Percentiles rank a stretch among this genome's conserved stretches.
Evolutionary conservation across 345 rosid species (phyloP).

Genomic region (Pugionium cornutum): DNA sequence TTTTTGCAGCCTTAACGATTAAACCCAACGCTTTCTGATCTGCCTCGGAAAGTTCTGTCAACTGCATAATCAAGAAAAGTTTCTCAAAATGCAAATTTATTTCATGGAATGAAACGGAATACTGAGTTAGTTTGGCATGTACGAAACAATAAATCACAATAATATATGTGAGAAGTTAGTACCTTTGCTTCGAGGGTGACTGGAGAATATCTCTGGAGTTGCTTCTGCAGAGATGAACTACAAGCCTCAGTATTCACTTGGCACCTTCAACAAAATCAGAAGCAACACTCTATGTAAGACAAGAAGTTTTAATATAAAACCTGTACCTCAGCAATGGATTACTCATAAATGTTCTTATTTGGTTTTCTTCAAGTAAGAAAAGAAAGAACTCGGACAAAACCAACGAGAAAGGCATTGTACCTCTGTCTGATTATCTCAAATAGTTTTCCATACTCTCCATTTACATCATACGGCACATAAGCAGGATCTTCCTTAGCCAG

Average conservation of each 20-base stretch:
- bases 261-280: constrained; percentile 58
- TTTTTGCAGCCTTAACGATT: constrained; percentile 75
- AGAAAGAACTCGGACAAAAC: not conserved
- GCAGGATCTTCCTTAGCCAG: constrained; percentile 74
- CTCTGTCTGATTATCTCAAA: constrained; percentile 67
- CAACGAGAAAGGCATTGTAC: constrained; percentile 37
- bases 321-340: not conserved
- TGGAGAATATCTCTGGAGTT: constrained; percentile 70
- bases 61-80: constrained; percentile 48
- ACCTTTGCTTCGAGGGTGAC: constrained; percentile 80
- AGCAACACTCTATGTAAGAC: constrained; percentile 21
- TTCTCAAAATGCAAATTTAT: constrained; percentile 9
- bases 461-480: constrained; percentile 74
- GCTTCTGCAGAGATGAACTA: constrained; percentile 64
- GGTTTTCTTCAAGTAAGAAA: constrained; percentile 3
- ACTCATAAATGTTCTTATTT: not conserved
- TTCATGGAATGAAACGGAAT: not conserved
- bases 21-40: constrained; percentile 68
- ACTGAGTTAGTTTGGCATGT: not conserved
- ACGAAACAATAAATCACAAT: constrained; percentile 11
- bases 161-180: constrained; percentile 10
- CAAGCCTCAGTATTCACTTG: constrained; percentile 53
- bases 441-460: constrained; percentile 70
- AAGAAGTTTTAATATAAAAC: constrained; percentile 16
- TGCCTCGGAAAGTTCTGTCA: constrained; percentile 62